Percentiles rank a stretch among this genome's conserved stretches.
phyloP scores from a whole-genome alignment of 164 flowering plant genomes.

The Chimonanthus praecox region DNA sequence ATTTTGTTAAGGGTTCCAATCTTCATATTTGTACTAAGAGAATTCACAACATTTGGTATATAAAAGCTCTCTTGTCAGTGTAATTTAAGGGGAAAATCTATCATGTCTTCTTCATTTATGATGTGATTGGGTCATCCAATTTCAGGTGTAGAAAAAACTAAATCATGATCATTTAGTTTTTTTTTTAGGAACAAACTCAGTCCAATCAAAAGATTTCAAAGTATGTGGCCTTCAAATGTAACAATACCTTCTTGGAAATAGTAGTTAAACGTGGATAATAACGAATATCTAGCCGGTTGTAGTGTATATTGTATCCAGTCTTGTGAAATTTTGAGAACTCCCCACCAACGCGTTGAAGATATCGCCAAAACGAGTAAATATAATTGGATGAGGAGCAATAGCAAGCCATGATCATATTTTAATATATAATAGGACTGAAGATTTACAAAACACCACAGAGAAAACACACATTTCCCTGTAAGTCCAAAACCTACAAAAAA shows the following conservation, averaged over 20 bases:
- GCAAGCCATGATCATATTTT: constrained; percentile 29
- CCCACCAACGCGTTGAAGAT: constrained; percentile 13
- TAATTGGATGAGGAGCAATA: constrained; percentile 16
- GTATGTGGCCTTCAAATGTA: not conserved
- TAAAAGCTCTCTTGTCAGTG: not conserved
- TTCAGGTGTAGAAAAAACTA: not conserved
- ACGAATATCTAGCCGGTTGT: constrained; percentile 5
- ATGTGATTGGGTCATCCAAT: not conserved
- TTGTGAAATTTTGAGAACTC: constrained; percentile 14
- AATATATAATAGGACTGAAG: not conserved
- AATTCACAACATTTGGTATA: not conserved
- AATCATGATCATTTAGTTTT: too few relatives aligned
- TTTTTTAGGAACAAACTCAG: not conserved
- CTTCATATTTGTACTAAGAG: not conserved
- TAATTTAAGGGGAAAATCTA: not conserved
- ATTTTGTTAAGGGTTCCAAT: not conserved
- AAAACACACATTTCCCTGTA: not conserved
- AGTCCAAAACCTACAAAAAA: not conserved
- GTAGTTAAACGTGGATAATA: constrained; percentile 10
- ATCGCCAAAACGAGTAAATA: constrained; percentile 24
- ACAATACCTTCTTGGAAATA: constrained; percentile 25
- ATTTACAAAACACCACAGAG: not conserved
- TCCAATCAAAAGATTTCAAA: not conserved
- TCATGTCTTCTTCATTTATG: not conserved
- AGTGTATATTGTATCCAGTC: constrained; percentile 4